These are phyloP conservation scores for Trichosporon inkin DNA, from an alignment of 1,284 basidiomycete species.

Conservation along the genomic window DNA sequence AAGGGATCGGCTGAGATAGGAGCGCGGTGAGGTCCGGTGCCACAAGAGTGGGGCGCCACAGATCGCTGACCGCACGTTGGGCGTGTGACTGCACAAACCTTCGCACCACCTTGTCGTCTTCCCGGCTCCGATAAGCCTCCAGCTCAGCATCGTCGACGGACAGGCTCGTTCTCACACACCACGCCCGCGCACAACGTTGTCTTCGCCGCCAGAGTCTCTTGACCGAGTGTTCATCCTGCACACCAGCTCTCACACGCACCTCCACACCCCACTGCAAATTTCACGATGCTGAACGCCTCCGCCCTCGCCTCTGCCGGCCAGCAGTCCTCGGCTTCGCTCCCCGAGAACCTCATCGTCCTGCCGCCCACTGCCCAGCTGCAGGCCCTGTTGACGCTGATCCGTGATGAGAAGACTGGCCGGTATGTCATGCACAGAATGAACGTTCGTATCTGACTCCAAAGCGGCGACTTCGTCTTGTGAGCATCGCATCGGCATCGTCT, in stretches of 20 bases:
- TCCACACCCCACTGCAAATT: constrained; percentile 5
- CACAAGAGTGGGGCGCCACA: constrained; percentile 8
- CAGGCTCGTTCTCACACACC: not conserved
- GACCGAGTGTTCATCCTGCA: not conserved
- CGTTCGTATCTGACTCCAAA: constrained; percentile 22
- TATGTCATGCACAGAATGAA: constrained; percentile 17
- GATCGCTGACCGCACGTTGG: not conserved
- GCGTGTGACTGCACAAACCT: constrained; percentile 5
- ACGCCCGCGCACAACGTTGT: not conserved
- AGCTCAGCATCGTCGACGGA: not conserved
- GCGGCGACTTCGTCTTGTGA: constrained; percentile 94
- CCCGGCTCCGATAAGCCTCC: constrained; percentile 1
- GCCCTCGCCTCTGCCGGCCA: constrained; percentile 6
- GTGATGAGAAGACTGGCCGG: constrained; percentile 70
- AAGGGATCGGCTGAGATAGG: not conserved
- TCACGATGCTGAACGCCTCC: constrained; percentile 8
- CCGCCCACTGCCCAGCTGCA: constrained; percentile 78
- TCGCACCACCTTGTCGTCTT: not conserved
- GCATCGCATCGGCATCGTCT: constrained; percentile 12
- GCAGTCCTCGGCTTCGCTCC: not conserved
- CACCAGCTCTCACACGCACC: not conserved
- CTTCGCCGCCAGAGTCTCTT: not conserved
- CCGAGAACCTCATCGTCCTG: constrained; percentile 44
- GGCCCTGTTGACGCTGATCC: constrained; percentile 91
- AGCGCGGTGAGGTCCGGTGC: not conserved